Evolutionary conservation across 2,329 filamentous ascomycete genomes (phyloP).

Genomic region (Trichoderma koningii): DNA sequence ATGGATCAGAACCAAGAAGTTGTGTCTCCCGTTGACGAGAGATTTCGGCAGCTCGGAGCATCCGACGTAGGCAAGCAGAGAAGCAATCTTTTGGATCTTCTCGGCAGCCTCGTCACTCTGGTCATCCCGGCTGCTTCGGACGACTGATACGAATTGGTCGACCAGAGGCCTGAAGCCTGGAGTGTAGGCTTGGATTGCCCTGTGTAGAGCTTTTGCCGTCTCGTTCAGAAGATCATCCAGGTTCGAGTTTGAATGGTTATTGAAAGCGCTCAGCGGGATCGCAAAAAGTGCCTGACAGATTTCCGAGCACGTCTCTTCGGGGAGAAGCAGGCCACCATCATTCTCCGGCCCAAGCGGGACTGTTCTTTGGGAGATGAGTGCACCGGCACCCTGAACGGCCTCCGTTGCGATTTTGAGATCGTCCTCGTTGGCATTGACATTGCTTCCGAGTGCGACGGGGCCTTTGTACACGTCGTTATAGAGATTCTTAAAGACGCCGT

Average conservation of each 20-base stretch:
- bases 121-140: slow-evolving; percentile 34
- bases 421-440: slow-evolving; percentile 39
- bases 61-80: slow-evolving; percentile 52
- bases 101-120: slow-evolving; percentile 32
- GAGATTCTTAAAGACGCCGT: slow-evolving; percentile 44
- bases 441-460: slow-evolving; percentile 39
- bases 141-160: slow-evolving; percentile 34
- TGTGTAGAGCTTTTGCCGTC: slow-evolving; percentile 45
- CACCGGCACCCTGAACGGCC: slow-evolving; percentile 50
- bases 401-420: slow-evolving; percentile 47
- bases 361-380: slow-evolving; percentile 46
- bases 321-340: slow-evolving; percentile 38
- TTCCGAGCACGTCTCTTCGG: slow-evolving; percentile 40
- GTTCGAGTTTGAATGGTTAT: slow-evolving; percentile 30
- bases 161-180: slow-evolving; percentile 42
- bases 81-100: slow-evolving; percentile 43
- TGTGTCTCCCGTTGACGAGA: slow-evolving; percentile 37
- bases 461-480: slow-evolving; percentile 49
- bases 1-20: slow-evolving; percentile 46
- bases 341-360: neutral
- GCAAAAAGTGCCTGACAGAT: slow-evolving; percentile 43
- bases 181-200: slow-evolving; percentile 42
- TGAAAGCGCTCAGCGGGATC: slow-evolving; percentile 35
- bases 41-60: slow-evolving; percentile 46
- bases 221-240: slow-evolving; percentile 47